Evolutionary conservation across 768 basidiomycete genomes (phyloP).

Genomic region (Russula sp.): DNA sequence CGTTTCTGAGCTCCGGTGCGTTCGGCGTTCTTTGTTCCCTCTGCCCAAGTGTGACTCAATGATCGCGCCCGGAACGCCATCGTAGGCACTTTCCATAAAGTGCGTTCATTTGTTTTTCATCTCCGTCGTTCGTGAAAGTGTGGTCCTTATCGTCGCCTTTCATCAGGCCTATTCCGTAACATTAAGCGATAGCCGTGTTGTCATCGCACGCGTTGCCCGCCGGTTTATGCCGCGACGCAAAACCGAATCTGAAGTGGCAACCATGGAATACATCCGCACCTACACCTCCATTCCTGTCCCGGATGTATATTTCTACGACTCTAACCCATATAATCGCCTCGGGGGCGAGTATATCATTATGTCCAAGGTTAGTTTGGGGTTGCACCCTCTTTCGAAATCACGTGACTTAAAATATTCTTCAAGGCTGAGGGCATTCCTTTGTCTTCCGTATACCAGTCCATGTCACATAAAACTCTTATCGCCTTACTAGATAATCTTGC

Average conservation of each 20-base stretch:
- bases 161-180: slow-evolving; percentile 72
- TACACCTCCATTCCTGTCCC: slow-evolving; percentile 73
- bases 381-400: not conserved
- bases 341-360: slow-evolving; percentile 85
- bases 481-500: slow-evolving; percentile 68
- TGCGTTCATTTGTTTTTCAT: slow-evolving; percentile 32
- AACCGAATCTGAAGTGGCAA: slow-evolving; percentile 84
- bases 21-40: slow-evolving; percentile 28
- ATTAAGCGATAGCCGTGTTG: slow-evolving; percentile 54
- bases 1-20: slow-evolving; percentile 72
- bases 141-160: slow-evolving; percentile 4
- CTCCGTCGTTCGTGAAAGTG: slow-evolving; percentile 25
- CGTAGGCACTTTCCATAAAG: slow-evolving; percentile 84
- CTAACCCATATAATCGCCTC: slow-evolving; percentile 80
- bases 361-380: slow-evolving; percentile 60
- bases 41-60: slow-evolving; percentile 17
- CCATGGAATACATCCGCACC: slow-evolving; percentile 73
- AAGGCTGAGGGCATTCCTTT: slow-evolving; percentile 76
- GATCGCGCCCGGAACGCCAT: slow-evolving; percentile 11
- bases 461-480: slow-evolving; percentile 62
- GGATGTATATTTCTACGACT: slow-evolving; percentile 69
- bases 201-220: slow-evolving; percentile 79
- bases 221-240: slow-evolving; percentile 85
- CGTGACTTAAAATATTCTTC: slow-evolving; percentile 19
- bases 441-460: slow-evolving; percentile 64